Evolutionary conservation across 2,329 filamentous ascomycete species (phyloP), one percentile per base, ranked within the genome.

Genomic region (Waltergamsia citrina): DNA sequence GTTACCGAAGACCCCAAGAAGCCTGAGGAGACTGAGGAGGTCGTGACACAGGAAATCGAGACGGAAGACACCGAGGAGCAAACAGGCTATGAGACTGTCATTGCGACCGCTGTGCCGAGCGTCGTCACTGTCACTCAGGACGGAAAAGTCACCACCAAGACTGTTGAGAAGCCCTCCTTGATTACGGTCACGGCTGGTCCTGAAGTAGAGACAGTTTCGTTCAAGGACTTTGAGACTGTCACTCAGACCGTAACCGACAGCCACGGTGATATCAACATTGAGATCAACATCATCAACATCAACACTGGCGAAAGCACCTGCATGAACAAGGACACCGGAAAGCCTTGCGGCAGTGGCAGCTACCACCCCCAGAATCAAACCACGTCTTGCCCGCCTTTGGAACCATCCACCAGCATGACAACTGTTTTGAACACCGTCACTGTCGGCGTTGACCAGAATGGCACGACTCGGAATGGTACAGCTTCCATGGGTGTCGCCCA

Each of bases 351-450:
- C 37, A 41, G 17, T 18, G 36, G 40, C 22, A 31, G 39, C 30
- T 32, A 40, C 14, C n/a, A n/a, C n/a, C n/a, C n/a, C n/a, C 24
- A 40, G 26, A n/a, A 9, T 31, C 10, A 35, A 28, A 43, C 38
- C 12, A 43, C 44, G 16, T 41, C 40, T 15, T 56, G 50, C 34
- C 33, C 44, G 11, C 29, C 34, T 3, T 41, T 37, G 32, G 37
- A 43, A 10, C 37, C 46, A 16, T 51, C 48, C 5, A 56, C 54
- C 18, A 52, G 47, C 27, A 47, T 56, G 17, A 40, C 48, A 9
- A 59, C 56, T 11, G 43, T 52, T 22, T 60, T 53, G 41, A 60
- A 58, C 44, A 61, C 56, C 2, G 43, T 60, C n/a, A 38, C 48
- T 12, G 46, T 52, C 36, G 59, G 55, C 6, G 43, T 54, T 20